Evolutionary conservation across 148 eudicot genomes (phyloP), one percentile per base, ranked within the genome.

Genomic region (Vaccinium darrowii): DNA sequence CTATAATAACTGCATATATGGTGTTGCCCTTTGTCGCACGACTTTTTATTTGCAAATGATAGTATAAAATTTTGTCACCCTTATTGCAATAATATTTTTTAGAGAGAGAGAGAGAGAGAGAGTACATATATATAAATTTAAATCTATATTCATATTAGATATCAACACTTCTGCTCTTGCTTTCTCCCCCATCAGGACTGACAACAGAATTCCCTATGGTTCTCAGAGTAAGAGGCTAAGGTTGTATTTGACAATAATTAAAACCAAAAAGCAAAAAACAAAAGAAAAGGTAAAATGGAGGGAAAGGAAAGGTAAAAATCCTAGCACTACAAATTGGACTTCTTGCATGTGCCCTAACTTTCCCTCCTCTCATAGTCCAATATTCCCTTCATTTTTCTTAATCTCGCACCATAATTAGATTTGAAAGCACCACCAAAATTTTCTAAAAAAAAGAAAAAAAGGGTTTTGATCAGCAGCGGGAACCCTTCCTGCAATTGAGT

Each of bases 401-500:
- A 27, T 10, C 5, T 18, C n/a, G 69, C 9, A 8, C 13, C 50
- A 36, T 36, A 52, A 15, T 21, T 62, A 11, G 14, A 30, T 4
- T 36, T 19, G n/a, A 10, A 53, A 78, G 1, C 71, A 80, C 51
- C 65, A 30, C 27, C 49, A 54, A 27, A 27, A 52, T 79, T 33
- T 9, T 15, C 8, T 7, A 0, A 73, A 19, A 33, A 78, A 49
- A 13, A 4, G 27, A 2, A 14, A 75, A 71, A 71, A 79, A 53
- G 49, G 76, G 47, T 18, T 50, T 65, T 63, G 39, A 81, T 90
- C 89, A 94, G 87, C 95, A 94, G 19, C 86, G 88, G 18, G 94
- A 82, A 15, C 95, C 93, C 84, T 91, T 94, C 75, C 82, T 92
- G 90, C 97, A 94, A 52, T 0, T 63, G 47, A 94, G 92, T 69